Base-by-base conservation (phyloP, 495 filamentous ascomycete species). In the Hypoxylon lenormandii region DNA sequence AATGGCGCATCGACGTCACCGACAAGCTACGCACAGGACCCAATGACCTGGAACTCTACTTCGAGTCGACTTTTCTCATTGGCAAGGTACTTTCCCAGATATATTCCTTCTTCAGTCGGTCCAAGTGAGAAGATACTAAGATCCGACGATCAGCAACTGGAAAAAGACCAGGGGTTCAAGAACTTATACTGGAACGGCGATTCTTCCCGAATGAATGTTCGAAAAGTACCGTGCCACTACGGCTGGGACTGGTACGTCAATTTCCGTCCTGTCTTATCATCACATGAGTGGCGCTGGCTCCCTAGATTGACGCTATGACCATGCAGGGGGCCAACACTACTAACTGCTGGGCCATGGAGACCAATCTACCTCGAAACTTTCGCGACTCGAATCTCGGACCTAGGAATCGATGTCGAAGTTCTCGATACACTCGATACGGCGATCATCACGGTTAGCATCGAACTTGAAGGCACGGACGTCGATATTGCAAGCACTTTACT, bases 291-390 rank as follows among this genome's bases (percentile, higher is more conserved):
- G 26, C 26, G n/a, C n/a, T n/a, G n/a, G 26, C 7, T 28, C 7
- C 26, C 7, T 7, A 28, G 7, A 28, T 28, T 28, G 7, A 28
- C 26, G 26, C 26, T 7, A 7, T 28, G 26, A 28, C 26, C 26
- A 28, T 28, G 26, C 26, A 28, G 26, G 26, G 91, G 91, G 10
- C 90, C 91, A 23, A 83, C 87, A 10, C 67, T 93, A 23, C 79
- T 91, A 74, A 91, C 89, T 8, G 89, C 85, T 40, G 91, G 91
- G 4, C 90, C 90, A n/a, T 93, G 91, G 91, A 84, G 85, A 58
- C 85, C 87, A 2, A 80, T 92, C 7, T 78, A 73, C 1, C 75
- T 93, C 13, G 90, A 93, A 72, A 81, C 84, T 0, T 92, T 89
- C 69, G 76, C 75, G 13, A 76, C 79, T 0, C 80, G 85, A 5